Evolutionary conservation across 768 basidiomycete genomes (phyloP).

Genomic region (Calocybe gangraenosa): DNA sequence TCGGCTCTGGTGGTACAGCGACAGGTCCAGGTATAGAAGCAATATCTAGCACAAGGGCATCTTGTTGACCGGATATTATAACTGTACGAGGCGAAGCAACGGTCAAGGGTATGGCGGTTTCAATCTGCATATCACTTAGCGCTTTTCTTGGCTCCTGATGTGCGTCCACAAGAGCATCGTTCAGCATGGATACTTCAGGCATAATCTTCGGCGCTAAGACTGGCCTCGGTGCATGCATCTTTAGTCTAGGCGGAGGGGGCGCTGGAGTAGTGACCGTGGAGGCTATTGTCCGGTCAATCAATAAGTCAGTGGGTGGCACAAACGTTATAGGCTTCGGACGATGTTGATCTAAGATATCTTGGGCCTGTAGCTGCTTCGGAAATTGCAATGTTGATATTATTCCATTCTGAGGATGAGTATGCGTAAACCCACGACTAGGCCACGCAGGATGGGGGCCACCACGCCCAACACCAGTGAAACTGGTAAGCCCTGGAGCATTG

Average conservation of each 20-base stretch:
- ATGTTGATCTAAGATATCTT: slow-evolving; percentile 13
- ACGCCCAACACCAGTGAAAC: slow-evolving; percentile 19
- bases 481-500: slow-evolving; percentile 19
- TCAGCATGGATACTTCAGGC: slow-evolving; percentile 8
- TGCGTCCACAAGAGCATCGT: neutral
- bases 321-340: slow-evolving; percentile 11
- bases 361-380: slow-evolving; percentile 12
- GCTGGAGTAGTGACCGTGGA: slow-evolving; percentile 11
- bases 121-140: neutral
- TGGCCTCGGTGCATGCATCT: slow-evolving; percentile 14
- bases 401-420: slow-evolving; percentile 5
- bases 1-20: slow-evolving; percentile 13
- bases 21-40: slow-evolving; percentile 3
- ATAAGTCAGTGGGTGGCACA: slow-evolving; percentile 11
- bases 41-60: neutral
- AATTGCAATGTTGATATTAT: slow-evolving; percentile 17
- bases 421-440: slow-evolving; percentile 34
- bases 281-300: slow-evolving; percentile 4
- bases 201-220: slow-evolving; percentile 2
- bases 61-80: neutral
- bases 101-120: neutral
- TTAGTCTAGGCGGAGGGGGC: slow-evolving; percentile 10
- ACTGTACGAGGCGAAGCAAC: neutral
- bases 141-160: neutral
- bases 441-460: slow-evolving; percentile 27